Evolutionary conservation across 139 green algal genomes (phyloP), one percentile per base, ranked within the genome.

Genomic region (Closterium sp.): DNA sequence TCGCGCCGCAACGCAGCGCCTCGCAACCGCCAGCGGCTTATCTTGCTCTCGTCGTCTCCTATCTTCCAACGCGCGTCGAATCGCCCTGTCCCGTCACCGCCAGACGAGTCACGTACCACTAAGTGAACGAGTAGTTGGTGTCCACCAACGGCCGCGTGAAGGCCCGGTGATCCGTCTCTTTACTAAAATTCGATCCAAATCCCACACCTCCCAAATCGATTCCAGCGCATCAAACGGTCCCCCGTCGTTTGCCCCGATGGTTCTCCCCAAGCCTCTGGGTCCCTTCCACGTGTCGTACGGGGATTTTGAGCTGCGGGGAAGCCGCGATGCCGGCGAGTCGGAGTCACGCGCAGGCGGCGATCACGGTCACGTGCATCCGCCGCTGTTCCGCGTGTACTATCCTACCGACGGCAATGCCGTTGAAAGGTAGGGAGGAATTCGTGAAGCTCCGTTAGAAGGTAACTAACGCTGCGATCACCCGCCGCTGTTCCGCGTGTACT

Each of bases 381-480:
- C 89, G n/a, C 36, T 91, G 28, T 88, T 91, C 36, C 34, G 89
- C 34, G 38, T 91, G 35, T 91, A 91, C 84, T 91, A 91, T 36
- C 89, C 89, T 66, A 88, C 89, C 7, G 69, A 32, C 34, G n/a
- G 43, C 43, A 69, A 69, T 16, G 43, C 43, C 23, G 43, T 25
- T 25, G 43, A 69, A 16, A 69, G 43, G 43, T 69, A 69, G 43
- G 43, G 12, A 9, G 43, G 43, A 16, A 69, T 69, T 69, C 12
- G 9, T 0, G 38, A 21, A 66, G 23, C 43, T 69, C n/a, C n/a
- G 8, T 69, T 69, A 69, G 38, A 69, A 69, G 43, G n/a, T n/a
- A n/a, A n/a, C n/a, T n/a, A n/a, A n/a, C n/a, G n/a, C n/a, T n/a
- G n/a, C n/a, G n/a, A n/a, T n/a, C 89, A 36, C 34, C 36, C 69